Evolutionary conservation across 495 filamentous ascomycete genomes (phyloP).

Genomic region (Usnea hakonensis): DNA sequence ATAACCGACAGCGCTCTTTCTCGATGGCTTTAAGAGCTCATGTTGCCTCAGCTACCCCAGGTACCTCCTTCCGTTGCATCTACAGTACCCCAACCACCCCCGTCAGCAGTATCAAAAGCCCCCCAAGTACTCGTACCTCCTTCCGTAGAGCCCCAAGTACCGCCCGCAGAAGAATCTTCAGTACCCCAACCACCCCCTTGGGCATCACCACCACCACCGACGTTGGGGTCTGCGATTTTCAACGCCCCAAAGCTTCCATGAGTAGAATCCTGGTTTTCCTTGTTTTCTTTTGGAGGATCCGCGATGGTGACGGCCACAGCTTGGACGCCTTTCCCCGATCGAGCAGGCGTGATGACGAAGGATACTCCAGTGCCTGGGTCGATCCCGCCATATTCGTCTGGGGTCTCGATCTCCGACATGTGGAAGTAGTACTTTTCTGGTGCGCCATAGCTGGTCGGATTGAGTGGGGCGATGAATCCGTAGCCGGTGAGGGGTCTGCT

Average conservation of each 20-base stretch:
- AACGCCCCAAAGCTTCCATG: neutral
- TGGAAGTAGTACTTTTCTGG: conserved; percentile 16
- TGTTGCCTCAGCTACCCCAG: no score
- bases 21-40: no score
- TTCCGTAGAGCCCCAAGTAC: neutral
- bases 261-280: neutral
- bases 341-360: conserved; percentile 8
- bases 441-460: conserved; percentile 1
- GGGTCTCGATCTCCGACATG: conserved; percentile 11
- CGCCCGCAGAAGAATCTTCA: neutral
- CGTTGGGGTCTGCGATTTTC: neutral
- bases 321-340: conserved; percentile 6
- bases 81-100: neutral
- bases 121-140: neutral
- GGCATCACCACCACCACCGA: neutral
- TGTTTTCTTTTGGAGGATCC: conserved; percentile 8
- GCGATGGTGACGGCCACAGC: conserved; percentile 14
- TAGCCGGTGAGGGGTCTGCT: conserved; percentile 9
- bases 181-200: neutral
- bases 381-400: conserved; percentile 10
- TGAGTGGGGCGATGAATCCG: conserved; percentile 10
- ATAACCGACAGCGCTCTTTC: no score
- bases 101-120: neutral
- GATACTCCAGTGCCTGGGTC: conserved; percentile 7
- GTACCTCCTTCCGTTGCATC: neutral